Conservation (phyloP, 768 basidiomycete species). For the Gymnopilus dilepis region DNA sequence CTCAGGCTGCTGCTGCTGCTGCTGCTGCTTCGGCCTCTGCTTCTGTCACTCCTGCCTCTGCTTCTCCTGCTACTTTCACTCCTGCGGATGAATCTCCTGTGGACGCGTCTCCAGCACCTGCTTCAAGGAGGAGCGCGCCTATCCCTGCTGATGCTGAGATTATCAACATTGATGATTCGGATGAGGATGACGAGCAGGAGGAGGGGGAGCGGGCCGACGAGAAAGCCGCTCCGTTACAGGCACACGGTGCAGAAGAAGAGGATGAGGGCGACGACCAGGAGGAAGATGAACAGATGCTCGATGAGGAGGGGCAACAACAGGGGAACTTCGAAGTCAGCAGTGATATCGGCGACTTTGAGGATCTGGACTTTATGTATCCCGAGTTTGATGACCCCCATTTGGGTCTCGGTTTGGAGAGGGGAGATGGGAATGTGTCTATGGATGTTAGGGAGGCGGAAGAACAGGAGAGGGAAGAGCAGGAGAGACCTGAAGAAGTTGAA, state of each 20-base stretch:
- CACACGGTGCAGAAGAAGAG: background rate
- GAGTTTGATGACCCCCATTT: background rate
- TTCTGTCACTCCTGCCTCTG: too few relatives aligned
- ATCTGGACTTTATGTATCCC: background rate
- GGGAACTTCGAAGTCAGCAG: background rate
- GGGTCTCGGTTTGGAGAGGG: too few relatives aligned
- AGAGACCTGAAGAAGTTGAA: background rate
- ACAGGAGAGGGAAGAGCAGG: background rate
- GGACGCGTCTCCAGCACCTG: background rate
- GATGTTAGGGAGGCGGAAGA: background rate
- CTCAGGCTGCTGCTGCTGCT: too few relatives aligned
- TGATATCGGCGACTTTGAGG: background rate
- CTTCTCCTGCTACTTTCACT: background rate
- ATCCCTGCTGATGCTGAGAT: conserved; percentile 28
- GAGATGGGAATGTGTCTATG: background rate
- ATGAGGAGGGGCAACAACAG: background rate
- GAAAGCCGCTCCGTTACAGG: too few relatives aligned
- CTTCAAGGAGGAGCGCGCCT: conserved; percentile 1
- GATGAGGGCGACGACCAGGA: background rate
- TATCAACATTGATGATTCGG: conserved; percentile 29
- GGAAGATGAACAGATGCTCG: background rate
- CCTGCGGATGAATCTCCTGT: too few relatives aligned
- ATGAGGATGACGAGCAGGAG: conserved; percentile 19
- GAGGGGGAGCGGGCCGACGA: too few relatives aligned
- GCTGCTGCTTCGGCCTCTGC: too few relatives aligned